Conservation (phyloP, 2,329 filamentous ascomycete species). For the Zymoseptoria pseudotritici region DNA sequence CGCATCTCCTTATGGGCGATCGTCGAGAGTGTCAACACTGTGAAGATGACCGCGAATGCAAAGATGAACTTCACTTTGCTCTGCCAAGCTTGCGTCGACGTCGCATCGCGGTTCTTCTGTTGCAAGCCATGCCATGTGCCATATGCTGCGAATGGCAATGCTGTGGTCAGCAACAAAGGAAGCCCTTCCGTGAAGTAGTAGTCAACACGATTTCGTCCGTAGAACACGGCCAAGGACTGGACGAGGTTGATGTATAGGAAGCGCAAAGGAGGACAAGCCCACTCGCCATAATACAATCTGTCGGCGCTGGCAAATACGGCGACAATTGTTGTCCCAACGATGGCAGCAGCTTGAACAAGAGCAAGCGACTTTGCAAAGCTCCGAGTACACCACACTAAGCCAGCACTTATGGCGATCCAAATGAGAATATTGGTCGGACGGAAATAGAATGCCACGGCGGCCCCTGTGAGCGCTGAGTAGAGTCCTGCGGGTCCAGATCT, state of each 20-base stretch:
- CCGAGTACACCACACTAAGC: conserved; percentile 43
- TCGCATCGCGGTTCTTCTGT: not conserved
- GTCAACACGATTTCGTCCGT: conserved; percentile 81
- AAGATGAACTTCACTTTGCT: conserved; percentile 40
- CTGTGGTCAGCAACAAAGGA: conserved; percentile 76
- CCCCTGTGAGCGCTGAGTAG: conserved; percentile 58
- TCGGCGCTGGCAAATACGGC: conserved; percentile 61
- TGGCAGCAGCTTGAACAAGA: conserved; percentile 9
- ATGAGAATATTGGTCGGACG: conserved; percentile 85
- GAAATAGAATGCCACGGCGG: conserved; percentile 74
- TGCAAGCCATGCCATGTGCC: conserved; percentile 49
- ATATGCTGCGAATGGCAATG: conserved; percentile 64
- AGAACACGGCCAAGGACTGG: conserved; percentile 83
- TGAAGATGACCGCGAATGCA: conserved; percentile 49
- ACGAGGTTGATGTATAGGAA: conserved; percentile 89
- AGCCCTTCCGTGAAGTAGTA: conserved; percentile 90
- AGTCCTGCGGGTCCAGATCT: conserved; percentile 9
- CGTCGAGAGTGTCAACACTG: conserved; percentile 58
- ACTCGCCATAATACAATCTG: conserved; percentile 66
- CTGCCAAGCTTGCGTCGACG: not conserved
- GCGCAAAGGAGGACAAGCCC: conserved; percentile 80
- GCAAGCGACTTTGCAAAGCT: conserved; percentile 19
- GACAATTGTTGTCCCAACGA: conserved; percentile 49
- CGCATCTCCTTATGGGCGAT: conserved; percentile 95
- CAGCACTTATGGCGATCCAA: conserved; percentile 62